These are phyloP conservation scores for Samsoniella hepiali DNA, from an alignment of 2,329 filamentous ascomycete genomes.

Conservation along the genomic window DNA sequence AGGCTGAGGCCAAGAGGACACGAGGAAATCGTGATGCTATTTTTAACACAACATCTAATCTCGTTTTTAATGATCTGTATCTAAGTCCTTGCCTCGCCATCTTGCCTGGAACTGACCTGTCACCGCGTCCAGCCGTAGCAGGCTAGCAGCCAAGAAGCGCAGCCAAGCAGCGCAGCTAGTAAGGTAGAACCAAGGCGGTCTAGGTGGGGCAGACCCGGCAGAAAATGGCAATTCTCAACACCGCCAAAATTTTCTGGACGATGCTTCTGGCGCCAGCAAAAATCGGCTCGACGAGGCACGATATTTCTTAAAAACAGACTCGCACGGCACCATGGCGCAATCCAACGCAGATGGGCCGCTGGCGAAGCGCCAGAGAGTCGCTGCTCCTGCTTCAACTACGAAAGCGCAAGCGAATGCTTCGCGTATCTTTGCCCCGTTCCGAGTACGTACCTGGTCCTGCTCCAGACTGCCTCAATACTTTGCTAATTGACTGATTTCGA, in stretches of 20 bases:
- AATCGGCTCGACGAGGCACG: slow-evolving; percentile 23
- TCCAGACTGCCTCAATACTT: slow-evolving; percentile 2
- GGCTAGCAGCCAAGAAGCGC: background rate
- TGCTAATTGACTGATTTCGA: slow-evolving; percentile 8
- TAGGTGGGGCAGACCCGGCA: slow-evolving; percentile 22
- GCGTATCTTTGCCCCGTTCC: slow-evolving; percentile 87
- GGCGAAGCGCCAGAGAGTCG: slow-evolving; percentile 73
- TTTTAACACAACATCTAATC: background rate
- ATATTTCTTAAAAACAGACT: slow-evolving; percentile 6
- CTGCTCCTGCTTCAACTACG: slow-evolving; percentile 36
- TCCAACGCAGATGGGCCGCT: slow-evolving; percentile 59
- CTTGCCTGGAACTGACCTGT: background rate
- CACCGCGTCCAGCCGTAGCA: background rate
- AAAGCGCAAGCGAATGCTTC: slow-evolving; percentile 53
- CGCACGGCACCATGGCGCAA: slow-evolving; percentile 48
- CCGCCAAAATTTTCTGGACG: slow-evolving; percentile 32
- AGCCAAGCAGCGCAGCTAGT: background rate
- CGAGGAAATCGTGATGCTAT: background rate
- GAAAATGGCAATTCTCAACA: slow-evolving; percentile 26
- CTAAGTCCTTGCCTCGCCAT: background rate
- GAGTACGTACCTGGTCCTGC: slow-evolving; percentile 56
- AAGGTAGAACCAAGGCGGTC: slow-evolving; percentile 10
- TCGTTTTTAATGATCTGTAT: background rate
- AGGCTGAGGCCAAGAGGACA: background rate
- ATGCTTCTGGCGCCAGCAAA: slow-evolving; percentile 24